These are phyloP conservation scores for Jacaranda mimosifolia DNA, from an alignment of 257 asterid species.

Conservation along the genomic window DNA sequence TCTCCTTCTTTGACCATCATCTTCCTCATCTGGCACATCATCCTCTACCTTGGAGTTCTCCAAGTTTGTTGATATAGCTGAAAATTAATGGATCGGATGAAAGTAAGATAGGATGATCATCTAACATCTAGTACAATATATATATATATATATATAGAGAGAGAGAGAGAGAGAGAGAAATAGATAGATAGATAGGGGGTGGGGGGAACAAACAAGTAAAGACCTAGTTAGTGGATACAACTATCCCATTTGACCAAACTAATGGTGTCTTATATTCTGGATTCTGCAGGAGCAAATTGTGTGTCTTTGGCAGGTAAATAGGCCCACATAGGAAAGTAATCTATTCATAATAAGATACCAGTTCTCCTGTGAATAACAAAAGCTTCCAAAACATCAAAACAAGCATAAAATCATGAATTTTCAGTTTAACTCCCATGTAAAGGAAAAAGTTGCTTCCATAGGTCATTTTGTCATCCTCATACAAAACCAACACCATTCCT, in stretches of 20 bases:
- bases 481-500: conserved; percentile 26
- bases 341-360: neutral
- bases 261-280: neutral
- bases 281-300: conserved; percentile 6
- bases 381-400: neutral
- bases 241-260: neutral
- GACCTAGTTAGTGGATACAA: neutral
- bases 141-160: neutral
- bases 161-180: too few species aligned
- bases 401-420: neutral
- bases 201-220: neutral
- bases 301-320: conserved; percentile 17
- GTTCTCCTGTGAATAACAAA: neutral
- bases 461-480: conserved; percentile 23
- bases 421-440: conserved; percentile 4
- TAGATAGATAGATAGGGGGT: neutral
- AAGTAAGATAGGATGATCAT: conserved; percentile 10
- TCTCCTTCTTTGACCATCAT: conserved; percentile 94
- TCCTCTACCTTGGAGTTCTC: conserved; percentile 87
- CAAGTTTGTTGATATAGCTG: conserved; percentile 58
- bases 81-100: conserved; percentile 29
- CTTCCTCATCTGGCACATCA: conserved; percentile 85
- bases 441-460: neutral
- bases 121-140: conserved; percentile 24
- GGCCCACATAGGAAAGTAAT: neutral